These are phyloP conservation scores for Aaosphaeria arxii DNA, from an alignment of 2,329 filamentous ascomycete species.

Conservation along the genomic window DNA sequence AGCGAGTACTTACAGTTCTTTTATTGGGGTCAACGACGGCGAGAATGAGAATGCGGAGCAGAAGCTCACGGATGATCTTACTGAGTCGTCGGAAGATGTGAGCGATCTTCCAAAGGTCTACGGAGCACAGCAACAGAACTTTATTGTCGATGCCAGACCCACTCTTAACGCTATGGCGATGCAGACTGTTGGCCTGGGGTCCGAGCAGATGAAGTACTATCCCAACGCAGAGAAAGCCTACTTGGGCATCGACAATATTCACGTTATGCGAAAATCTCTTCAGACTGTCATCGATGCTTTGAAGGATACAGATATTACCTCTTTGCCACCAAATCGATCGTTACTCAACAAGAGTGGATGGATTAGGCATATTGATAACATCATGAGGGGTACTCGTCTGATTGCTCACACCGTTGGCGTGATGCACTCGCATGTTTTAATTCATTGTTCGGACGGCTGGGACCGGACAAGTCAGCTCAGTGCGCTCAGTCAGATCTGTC, in stretches of 20 bases:
- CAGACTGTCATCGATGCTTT: conserved; percentile 84
- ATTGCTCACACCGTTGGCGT: conserved; percentile 88
- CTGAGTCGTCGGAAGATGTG: conserved; percentile 36
- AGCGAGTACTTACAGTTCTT: conserved; percentile 32
- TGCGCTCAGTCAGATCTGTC: conserved; percentile 84
- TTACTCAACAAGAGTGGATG: conserved; percentile 80
- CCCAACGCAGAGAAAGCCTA: conserved; percentile 88
- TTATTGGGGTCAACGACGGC: conserved; percentile 27
- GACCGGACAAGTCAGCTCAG: conserved; percentile 95
- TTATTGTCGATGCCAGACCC: conserved; percentile 94
- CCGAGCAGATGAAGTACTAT: conserved; percentile 98
- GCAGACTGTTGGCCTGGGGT: conserved; percentile 88
- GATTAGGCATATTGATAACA: conserved; percentile 82
- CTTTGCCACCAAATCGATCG: conserved; percentile 77
- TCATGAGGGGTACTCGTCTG: conserved; percentile 79
- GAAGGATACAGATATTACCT: conserved; percentile 87
- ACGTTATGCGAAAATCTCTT: conserved; percentile 92
- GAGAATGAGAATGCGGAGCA: conserved; percentile 12
- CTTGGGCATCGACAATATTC: conserved; percentile 95
- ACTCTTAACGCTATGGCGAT: conserved; percentile 93
- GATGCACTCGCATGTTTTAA: conserved; percentile 89
- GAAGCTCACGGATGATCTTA: conserved; percentile 24
- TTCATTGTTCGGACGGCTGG: conserved; percentile 98
- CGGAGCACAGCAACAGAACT: conserved; percentile 86
- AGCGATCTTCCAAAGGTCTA: conserved; percentile 56